These are phyloP conservation scores for Nyssa sinensis DNA, from an alignment of 148 eudicot species.

Conservation along the genomic window DNA sequence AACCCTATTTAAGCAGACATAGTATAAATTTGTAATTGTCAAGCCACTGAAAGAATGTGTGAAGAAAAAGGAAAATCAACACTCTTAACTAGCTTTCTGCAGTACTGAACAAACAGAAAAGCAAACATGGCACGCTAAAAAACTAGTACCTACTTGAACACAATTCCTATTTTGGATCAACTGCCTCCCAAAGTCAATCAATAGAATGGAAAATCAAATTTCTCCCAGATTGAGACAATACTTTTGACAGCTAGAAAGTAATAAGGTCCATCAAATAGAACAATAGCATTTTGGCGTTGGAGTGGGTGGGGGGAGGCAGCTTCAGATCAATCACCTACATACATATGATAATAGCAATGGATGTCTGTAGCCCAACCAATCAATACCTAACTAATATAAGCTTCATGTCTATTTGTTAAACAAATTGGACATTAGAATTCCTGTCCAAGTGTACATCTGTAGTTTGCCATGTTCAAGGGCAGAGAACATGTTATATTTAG, in stretches of 20 bases:
- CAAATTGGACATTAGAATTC: not conserved
- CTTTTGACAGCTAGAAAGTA: not conserved
- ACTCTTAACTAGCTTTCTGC: not conserved
- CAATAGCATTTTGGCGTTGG: too few relatives aligned
- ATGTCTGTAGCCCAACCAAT: not conserved
- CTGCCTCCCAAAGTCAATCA: not conserved
- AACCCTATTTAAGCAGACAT: constrained; percentile 50
- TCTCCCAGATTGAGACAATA: not conserved
- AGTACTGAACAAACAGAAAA: not conserved
- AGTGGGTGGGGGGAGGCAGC: too few relatives aligned
- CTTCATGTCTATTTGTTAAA: not conserved
- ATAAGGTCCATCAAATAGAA: not conserved
- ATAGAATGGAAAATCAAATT: not conserved
- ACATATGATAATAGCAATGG: not conserved
- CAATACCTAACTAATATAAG: not conserved
- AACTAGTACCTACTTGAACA: not conserved
- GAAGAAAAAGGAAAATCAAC: not conserved
- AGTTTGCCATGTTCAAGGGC: not conserved
- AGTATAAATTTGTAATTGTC: constrained; percentile 1
- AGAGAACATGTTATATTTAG: not conserved
- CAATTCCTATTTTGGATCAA: not conserved
- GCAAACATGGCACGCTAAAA: not conserved
- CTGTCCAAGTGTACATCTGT: not conserved
- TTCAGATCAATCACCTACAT: not conserved
- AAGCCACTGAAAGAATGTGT: not conserved